Conservation (phyloP, 352 stramenopile genomes). For the Pythium volutum region DNA sequence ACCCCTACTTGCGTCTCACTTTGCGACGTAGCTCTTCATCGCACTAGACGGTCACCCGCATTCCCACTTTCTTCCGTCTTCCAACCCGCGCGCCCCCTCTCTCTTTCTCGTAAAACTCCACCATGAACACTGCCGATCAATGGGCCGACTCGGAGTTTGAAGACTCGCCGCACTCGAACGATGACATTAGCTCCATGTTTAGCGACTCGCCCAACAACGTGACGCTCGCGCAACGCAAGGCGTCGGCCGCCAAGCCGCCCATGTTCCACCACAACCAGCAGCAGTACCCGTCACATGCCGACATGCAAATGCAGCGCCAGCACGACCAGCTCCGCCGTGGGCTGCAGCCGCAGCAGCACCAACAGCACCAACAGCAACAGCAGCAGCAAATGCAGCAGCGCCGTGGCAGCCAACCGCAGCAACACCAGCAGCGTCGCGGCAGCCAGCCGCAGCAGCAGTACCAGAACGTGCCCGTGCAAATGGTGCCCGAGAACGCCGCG, state of each 20-base stretch:
- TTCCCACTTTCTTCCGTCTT: neutral
- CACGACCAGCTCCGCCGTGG: conserved; percentile 50
- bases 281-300: conserved; percentile 20
- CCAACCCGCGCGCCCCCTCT: too few relatives aligned
- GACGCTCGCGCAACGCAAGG: conserved; percentile 26
- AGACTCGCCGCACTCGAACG: conserved; percentile 56
- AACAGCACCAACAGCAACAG: neutral
- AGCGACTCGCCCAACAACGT: conserved; percentile 61
- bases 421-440: neutral
- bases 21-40: neutral
- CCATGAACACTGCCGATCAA: conserved; percentile 34
- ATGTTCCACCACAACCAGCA: conserved; percentile 36
- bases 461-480: conserved; percentile 42
- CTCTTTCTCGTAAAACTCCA: too few relatives aligned
- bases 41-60: too few relatives aligned
- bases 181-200: conserved; percentile 75
- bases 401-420: neutral
- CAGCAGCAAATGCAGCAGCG: neutral
- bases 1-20: neutral
- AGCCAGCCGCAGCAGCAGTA: conserved; percentile 1
- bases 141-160: conserved; percentile 77
- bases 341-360: conserved; percentile 40
- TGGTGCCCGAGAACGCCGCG: conserved; percentile 44
- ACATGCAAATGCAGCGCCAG: conserved; percentile 29
- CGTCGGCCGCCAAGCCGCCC: conserved; percentile 34